phyloP scores from a whole-genome alignment of 805 yeast species.

The Saccharomycopsis olivae region DNA sequence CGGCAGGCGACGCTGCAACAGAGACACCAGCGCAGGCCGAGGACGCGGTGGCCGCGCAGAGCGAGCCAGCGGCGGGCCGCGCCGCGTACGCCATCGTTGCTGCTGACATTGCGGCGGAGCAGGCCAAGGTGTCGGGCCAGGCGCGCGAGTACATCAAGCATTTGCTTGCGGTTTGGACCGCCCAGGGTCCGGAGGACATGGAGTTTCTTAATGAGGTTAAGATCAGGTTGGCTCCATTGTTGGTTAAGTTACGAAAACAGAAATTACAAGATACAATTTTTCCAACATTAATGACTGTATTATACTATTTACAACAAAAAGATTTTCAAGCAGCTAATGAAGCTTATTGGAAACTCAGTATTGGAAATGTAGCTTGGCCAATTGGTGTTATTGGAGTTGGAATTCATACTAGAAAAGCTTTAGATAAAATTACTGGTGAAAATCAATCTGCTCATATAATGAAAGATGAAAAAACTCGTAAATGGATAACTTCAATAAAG shows the following conservation, averaged over 20 bases:
- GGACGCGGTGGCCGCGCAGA: too few relatives aligned
- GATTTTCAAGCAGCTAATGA: conserved; percentile 49
- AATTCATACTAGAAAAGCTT: conserved; percentile 65
- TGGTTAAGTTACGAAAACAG: conserved; percentile 42
- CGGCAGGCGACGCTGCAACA: too few relatives aligned
- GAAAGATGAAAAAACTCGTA: conserved; percentile 64
- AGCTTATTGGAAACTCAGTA: conserved; percentile 61
- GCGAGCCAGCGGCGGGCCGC: too few relatives aligned
- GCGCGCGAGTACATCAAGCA: too few relatives aligned
- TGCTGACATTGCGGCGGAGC: too few relatives aligned
- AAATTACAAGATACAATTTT: conserved; percentile 30
- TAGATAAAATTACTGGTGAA: conserved; percentile 43
- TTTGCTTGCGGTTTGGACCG: too few relatives aligned
- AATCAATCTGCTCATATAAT: conserved; percentile 54
- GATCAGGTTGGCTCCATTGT: conserved; percentile 40
- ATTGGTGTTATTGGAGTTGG: conserved; percentile 75
- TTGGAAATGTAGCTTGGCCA: conserved; percentile 91
- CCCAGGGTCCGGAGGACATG: too few relatives aligned
- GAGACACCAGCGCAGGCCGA: too few relatives aligned
- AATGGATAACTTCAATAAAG: conserved; percentile 70
- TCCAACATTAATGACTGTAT: conserved; percentile 47
- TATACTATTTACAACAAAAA: conserved; percentile 46
- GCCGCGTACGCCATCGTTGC: too few relatives aligned
- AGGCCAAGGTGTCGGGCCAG: too few relatives aligned
- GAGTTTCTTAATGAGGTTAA: too few relatives aligned